Percentiles rank a stretch among this genome's conserved stretches.
These are phyloP conservation scores for Saccharomyces hybrid DNA, from an alignment of 1,139 yeast species.

Conservation along the genomic window DNA sequence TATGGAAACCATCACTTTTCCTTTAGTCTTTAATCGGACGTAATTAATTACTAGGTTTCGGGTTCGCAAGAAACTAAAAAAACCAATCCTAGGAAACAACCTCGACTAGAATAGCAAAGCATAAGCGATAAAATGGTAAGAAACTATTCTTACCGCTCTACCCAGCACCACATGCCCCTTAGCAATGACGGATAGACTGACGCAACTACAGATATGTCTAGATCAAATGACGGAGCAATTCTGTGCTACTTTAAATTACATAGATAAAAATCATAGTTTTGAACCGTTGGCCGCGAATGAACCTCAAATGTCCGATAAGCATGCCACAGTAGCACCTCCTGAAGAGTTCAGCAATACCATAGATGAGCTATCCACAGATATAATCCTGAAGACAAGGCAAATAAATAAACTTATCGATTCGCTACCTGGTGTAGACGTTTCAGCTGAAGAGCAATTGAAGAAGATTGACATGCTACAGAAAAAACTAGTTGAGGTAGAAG, in stretches of 20 bases:
- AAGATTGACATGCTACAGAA: conserved; percentile 56
- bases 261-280: conserved; percentile 63
- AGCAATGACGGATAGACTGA: conserved; percentile 62
- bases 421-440: conserved; percentile 86
- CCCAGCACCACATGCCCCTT: neutral
- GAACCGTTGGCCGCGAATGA: conserved; percentile 41
- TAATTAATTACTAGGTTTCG: neutral
- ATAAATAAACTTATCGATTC: conserved; percentile 79
- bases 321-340: conserved; percentile 34
- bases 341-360: conserved; percentile 52
- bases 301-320: conserved; percentile 46
- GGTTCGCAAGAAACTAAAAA: neutral
- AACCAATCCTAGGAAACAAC: neutral
- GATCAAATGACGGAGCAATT: conserved; percentile 91
- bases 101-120: neutral
- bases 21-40: neutral
- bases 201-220: conserved; percentile 84
- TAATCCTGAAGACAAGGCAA: conserved; percentile 79
- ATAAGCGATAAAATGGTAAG: neutral
- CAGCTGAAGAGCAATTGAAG: conserved; percentile 63
- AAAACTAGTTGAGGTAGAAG: conserved; percentile 57
- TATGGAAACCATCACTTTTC: too few species aligned
- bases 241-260: conserved; percentile 81
- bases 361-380: conserved; percentile 72
- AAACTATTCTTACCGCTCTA: neutral